Conservation (phyloP, 805 yeast genomes). For the Ogataea degrootiae region DNA sequence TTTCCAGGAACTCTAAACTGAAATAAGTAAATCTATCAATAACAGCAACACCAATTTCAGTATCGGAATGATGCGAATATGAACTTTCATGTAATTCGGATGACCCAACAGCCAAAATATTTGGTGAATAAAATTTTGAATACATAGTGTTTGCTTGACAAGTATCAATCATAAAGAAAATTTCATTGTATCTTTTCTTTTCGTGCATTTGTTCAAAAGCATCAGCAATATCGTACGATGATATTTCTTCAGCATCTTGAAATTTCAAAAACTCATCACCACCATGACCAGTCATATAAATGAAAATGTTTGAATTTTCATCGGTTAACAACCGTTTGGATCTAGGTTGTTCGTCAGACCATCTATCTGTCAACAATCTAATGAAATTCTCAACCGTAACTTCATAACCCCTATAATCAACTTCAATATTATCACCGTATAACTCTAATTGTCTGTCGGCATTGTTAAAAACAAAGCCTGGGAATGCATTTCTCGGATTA, state of each 20-base stretch:
- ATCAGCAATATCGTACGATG: constrained; percentile 92
- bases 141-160: constrained; percentile 99
- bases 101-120: constrained; percentile 88
- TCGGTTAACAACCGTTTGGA: constrained; percentile 88
- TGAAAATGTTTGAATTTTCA: constrained; percentile 88
- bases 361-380: constrained; percentile 88
- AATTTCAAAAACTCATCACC: constrained; percentile 96
- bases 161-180: constrained; percentile 96
- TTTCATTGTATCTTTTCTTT: constrained; percentile 90
- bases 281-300: constrained; percentile 97
- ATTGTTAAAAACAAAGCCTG: constrained; percentile 93
- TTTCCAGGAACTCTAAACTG: constrained; percentile 82
- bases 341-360: constrained; percentile 92
- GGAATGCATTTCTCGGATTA: constrained; percentile 91
- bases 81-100: constrained; percentile 84
- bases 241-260: constrained; percentile 97
- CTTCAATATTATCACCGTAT: constrained; percentile 92
- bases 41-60: constrained; percentile 95
- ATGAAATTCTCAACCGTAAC: constrained; percentile 96
- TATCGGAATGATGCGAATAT: constrained; percentile 93
- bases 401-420: constrained; percentile 95
- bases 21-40: constrained; percentile 94
- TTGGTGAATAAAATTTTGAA: constrained; percentile 86
- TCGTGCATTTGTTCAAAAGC: constrained; percentile 97
- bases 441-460: constrained; percentile 88